Evolutionary conservation across 306 rosid genomes (phyloP), one percentile per base, ranked within the genome.

Genomic region (Carpinus fangiana): DNA sequence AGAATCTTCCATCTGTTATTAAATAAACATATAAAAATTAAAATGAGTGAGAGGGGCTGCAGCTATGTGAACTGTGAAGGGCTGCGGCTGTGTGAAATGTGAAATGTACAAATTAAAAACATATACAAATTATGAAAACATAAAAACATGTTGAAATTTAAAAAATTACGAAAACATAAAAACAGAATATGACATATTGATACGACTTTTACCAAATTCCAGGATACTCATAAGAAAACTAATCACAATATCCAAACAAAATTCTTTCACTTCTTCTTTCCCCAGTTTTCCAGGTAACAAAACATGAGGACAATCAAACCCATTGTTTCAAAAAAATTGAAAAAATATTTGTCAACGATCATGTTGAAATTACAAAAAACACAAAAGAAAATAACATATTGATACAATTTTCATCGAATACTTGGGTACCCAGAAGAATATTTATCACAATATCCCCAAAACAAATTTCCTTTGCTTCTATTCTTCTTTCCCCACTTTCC

Each of bases 261-360:
- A 45, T 48, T 7, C 0, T 4, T 21, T 50, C 65, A 51, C 47
- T 5, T 21, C 65, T 76, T 50, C 67, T 51, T 75, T 46, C 51
- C 74, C 80, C 13, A 75, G 46, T 48, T 71, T 34, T 61, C 64
- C 72, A 82, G 73, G 59, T 23, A 36, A 70, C 68, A 67, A 76
- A 60, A 73, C 47, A 61, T 28, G 7, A 68, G 81, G 84, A 59
- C 20, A 70, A 71, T 3, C 45, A 23, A 82, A 76, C 76, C 78
- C 45, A 54, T 48, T 80, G 83, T 56, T 80, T 54, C 70, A 74
- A 80, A 76, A 41, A 41, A 41, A 41, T 5, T 4, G 0, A 6
- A 41, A 41, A 41, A 41, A 10, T 13, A 12, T 9, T 48, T 8
- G 23, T 18, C 47, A 66, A 9, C 51, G 50, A 66, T 66, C 71